Evolutionary conservation across 225 moss, liverwort and hornwort species (phyloP), one percentile per base, ranked within the genome.

Genomic region (Physcomitrellopsis africana): DNA sequence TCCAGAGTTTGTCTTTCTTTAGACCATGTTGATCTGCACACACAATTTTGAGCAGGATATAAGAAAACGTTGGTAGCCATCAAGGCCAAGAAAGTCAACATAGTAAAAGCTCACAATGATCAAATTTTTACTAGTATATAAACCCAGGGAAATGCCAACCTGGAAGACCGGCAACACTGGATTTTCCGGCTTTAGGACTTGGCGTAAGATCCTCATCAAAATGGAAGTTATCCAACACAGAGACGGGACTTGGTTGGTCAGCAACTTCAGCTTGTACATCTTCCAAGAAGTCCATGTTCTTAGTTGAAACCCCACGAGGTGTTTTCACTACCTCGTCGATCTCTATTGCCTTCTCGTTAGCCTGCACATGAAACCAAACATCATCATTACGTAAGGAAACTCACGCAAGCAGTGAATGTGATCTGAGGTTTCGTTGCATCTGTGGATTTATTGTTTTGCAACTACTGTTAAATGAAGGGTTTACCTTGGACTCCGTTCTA

Each of bases 201-300:
- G 89, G 89, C 22, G 89, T 86, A 22, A 85, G 77, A 26, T 89
- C 89, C 74, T 86, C 89, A 24, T 88, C 85, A 20, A 89, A 89
- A 44, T 85, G 89, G 64, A 71, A 81, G 68, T 83, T 89, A 77
- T 89, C 89, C 69, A 89, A 63, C 20, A 89, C 89, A 70, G 89
- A 89, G 63, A 89, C 89, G 22, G 89, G 89, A 54, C 89, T 89
- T 67, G 89, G 86, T 73, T 89, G 89, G 70, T 89, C 86, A 17
- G 74, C 81, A 13, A 77, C 81, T 17, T 89, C 89, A 22, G 76
- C 76, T 81, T 76, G 86, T 46, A 76, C 81, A 44, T 76, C 76
- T 53, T 86, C 83, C 9, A 60, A 76, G 67, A 83, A 89, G 71
- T 76, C 74, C n/a, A 81, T 76, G 69, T 83, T 86, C 68, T 86